A percentile compares a stretch with the other conserved stretches of the same genome.
Conservation (phyloP, 805 yeast species). For the Lipomyces chichibuensis region DNA sequence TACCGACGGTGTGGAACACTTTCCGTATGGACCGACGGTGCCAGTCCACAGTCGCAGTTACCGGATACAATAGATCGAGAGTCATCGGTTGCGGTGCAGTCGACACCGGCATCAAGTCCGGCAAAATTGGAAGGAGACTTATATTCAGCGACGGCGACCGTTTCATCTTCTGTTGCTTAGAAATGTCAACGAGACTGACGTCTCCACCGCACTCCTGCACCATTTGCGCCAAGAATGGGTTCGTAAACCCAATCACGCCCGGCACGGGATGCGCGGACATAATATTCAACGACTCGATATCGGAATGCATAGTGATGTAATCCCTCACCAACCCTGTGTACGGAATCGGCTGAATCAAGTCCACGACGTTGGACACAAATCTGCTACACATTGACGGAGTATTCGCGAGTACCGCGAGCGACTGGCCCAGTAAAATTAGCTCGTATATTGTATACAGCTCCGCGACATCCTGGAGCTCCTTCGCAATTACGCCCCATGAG, state of each 20-base stretch:
- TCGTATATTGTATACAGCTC: constrained; percentile 24
- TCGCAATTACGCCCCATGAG: constrained; percentile 27
- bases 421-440: constrained; percentile 21
- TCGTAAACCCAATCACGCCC: constrained; percentile 32
- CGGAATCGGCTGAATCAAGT: constrained; percentile 33
- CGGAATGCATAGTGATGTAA: constrained; percentile 32
- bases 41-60: constrained; percentile 30
- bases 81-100: constrained; percentile 27
- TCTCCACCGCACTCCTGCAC: constrained; percentile 19
- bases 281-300: constrained; percentile 19
- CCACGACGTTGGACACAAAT: constrained; percentile 26
- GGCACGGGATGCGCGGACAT: constrained; percentile 26
- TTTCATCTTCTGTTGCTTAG: constrained; percentile 1
- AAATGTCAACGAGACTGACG: constrained; percentile 14
- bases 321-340: constrained; percentile 31
- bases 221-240: constrained; percentile 30
- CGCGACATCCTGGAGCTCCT: constrained; percentile 17
- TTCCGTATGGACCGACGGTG: constrained; percentile 23
- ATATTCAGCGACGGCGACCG: constrained; percentile 27
- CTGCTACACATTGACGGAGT: constrained; percentile 30
- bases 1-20: constrained; percentile 21
- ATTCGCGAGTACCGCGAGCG: constrained; percentile 24
- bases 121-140: constrained; percentile 26
- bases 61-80: constrained; percentile 33
- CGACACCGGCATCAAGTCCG: constrained; percentile 27